Percentiles rank a stretch among this genome's conserved stretches.
These are phyloP conservation scores for Yamadazyma olivae DNA, from an alignment of 805 yeast species.

Conservation along the genomic window DNA sequence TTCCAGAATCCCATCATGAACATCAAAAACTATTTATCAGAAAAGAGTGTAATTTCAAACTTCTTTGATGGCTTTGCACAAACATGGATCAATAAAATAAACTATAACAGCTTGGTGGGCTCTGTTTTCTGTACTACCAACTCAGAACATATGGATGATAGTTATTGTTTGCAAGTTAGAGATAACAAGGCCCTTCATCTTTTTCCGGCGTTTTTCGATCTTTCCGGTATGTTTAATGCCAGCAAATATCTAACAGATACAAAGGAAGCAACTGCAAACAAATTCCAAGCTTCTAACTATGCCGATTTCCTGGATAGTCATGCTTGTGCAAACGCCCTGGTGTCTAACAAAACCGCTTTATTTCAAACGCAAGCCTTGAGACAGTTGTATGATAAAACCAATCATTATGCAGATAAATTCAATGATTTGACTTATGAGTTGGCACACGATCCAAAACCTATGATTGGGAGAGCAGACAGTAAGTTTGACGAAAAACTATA, in stretches of 20 bases:
- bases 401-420: constrained; percentile 12
- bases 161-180: constrained; percentile 40
- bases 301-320: not conserved
- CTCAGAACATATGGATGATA: constrained; percentile 12
- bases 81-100: constrained; percentile 34
- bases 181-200: constrained; percentile 23
- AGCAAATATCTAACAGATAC: not conserved
- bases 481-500: constrained; percentile 16
- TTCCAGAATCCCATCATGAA: constrained; percentile 17
- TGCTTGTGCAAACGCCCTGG: not conserved
- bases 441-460: constrained; percentile 18
- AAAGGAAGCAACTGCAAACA: not conserved
- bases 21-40: constrained; percentile 17
- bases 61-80: constrained; percentile 43
- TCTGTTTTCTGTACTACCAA: constrained; percentile 44
- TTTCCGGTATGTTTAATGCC: not conserved
- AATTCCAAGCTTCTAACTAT: not conserved
- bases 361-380: constrained; percentile 20
- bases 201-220: constrained; percentile 18
- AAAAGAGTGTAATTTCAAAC: constrained; percentile 18
- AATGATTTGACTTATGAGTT: constrained; percentile 18
- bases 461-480: constrained; percentile 18
- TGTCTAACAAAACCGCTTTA: constrained; percentile 1
- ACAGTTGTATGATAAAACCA: constrained; percentile 18
- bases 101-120: constrained; percentile 31